Conservation (phyloP, 164 flowering plant species). For the Magnolia sinica region DNA sequence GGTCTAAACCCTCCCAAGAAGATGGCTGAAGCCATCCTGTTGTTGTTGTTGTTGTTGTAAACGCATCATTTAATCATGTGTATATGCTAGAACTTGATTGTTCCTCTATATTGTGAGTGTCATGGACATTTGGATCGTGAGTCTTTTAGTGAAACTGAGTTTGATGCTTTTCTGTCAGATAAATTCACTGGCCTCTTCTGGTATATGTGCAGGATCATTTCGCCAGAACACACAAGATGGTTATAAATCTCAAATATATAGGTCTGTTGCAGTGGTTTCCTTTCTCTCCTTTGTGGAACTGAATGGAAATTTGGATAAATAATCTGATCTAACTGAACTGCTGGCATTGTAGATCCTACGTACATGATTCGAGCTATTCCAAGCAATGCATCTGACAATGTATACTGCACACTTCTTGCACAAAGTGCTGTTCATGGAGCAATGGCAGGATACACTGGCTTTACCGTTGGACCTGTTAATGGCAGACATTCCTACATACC, state of each 20-base stretch:
- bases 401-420: constrained; percentile 97
- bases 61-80: not conserved
- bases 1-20: too few relatives aligned
- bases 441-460: constrained; percentile 98
- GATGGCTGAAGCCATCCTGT: too few relatives aligned
- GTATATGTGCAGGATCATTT: constrained; percentile 66
- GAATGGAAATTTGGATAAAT: not conserved
- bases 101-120: not conserved
- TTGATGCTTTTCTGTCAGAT: not conserved
- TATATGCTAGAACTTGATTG: not conserved
- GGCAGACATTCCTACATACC: constrained; percentile 93
- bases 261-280: constrained; percentile 33
- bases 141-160: not conserved
- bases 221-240: constrained; percentile 34
- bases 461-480: constrained; percentile 78
- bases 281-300: not conserved
- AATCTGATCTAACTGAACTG: constrained; percentile 1
- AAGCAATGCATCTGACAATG: constrained; percentile 91
- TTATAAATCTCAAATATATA: constrained; percentile 77
- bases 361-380: constrained; percentile 98
- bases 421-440: constrained; percentile 96
- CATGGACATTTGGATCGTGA: not conserved
- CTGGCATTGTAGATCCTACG: constrained; percentile 68
- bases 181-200: not conserved
- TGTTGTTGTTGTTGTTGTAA: too few relatives aligned